These are phyloP conservation scores for Suillus occidentalis DNA, from an alignment of 768 basidiomycete species.

Conservation along the genomic window DNA sequence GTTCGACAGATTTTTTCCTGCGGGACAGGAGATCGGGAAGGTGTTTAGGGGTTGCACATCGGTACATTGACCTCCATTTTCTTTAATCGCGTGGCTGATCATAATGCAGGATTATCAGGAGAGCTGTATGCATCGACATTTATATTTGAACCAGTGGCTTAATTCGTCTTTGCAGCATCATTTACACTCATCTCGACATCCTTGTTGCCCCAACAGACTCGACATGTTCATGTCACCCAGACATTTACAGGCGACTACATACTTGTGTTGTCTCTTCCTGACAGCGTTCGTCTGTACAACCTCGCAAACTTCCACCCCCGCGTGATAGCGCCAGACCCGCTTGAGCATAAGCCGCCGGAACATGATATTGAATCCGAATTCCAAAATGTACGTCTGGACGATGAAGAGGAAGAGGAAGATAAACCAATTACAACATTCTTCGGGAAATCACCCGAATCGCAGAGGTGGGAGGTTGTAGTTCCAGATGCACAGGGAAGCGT, in stretches of 20 bases:
- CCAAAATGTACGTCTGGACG: conserved; percentile 26
- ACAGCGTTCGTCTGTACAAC: conserved; percentile 45
- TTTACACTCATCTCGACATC: conserved; percentile 60
- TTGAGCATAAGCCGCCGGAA: conserved; percentile 40
- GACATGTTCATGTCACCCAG: conserved; percentile 42
- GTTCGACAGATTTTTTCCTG: conserved; percentile 63
- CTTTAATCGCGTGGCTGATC: conserved; percentile 5
- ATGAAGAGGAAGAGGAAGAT: conserved; percentile 23
- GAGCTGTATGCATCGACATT: conserved; percentile 51
- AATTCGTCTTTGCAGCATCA: conserved; percentile 45
- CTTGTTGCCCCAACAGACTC: conserved; percentile 40
- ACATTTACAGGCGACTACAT: conserved; percentile 53
- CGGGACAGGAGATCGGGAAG: conserved; percentile 34
- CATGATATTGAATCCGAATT: conserved; percentile 22
- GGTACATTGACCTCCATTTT: conserved; percentile 38
- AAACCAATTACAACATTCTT: conserved; percentile 4
- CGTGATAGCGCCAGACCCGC: conserved; percentile 24
- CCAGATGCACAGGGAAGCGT: conserved; percentile 25
- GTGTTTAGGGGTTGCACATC: conserved; percentile 59
- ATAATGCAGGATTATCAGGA: conserved; percentile 67
- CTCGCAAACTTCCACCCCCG: conserved; percentile 46
- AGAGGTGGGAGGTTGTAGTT: conserved; percentile 24
- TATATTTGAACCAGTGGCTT: conserved; percentile 5
- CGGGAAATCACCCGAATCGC: conserved; percentile 19
- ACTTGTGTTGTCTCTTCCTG: conserved; percentile 44